Base-by-base conservation (phyloP, 805 yeast genomes). In the Geotrichum ghanense region DNA sequence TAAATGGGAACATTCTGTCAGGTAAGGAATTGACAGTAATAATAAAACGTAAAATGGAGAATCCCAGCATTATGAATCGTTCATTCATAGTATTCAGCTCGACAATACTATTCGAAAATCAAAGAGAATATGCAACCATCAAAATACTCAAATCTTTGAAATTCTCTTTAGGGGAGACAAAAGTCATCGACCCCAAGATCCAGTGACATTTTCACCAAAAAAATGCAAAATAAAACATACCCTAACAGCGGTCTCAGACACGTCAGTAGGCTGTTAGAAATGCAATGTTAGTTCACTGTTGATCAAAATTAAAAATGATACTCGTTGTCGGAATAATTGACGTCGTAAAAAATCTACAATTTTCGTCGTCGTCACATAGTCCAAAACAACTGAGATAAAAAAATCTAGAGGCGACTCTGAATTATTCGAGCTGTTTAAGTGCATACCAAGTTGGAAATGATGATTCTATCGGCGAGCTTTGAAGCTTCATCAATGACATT, bases 221-320 rank as follows among this genome's bases (percentile, higher is more conserved):
- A 12, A 31, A 31, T n/a, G 12, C 19, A 16, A 31, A 31, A 31
- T n/a, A 5, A 31, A 31, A 82, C 90, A 79, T 81, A 83, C 92
- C 81, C 79, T 84, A 62, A 86, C 79, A 62, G 87, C 82, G 56
- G 78, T 83, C 64, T 79, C 82, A 65, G 81, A 81, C 66, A 88
- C 81, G 70, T 88, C 95, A 64, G 74, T 78, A 66, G 96, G 92
- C 64, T 64, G 50, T 31, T 23, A 4, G 44, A 34, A 40, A 46
- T 44, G 48, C 48, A 19, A 37, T 48, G 54, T 52, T 50, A 50
- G 53, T 46, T 46, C 24, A 46, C 20, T 5, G 24, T 21, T 42
- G 4, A 22, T 20, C 14, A 41, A 31, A 31, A 9, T 9, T 25
- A 9, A 25, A 25, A 25, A 25, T 14, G 14, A 25, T 9, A 25